Base-by-base conservation (phyloP, 2,329 filamentous ascomycete species). In the Verticillium albo-atrum region DNA sequence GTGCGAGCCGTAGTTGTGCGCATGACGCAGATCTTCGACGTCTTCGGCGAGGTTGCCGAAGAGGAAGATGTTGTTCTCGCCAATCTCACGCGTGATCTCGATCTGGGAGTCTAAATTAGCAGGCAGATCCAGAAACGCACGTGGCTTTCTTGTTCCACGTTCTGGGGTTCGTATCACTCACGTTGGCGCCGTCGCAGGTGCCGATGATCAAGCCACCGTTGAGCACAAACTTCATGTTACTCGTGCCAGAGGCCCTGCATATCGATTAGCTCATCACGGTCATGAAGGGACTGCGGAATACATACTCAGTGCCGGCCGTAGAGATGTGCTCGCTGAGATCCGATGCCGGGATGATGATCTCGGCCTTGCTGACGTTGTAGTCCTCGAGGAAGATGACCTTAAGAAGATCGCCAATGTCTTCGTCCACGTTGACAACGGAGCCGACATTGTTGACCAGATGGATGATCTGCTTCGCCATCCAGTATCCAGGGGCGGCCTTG, bases 401-500 rank as follows among this genome's bases (percentile, higher is more conserved):
- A 71, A 99, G 84, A 30, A 96, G 82, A 70, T 98, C 94, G 32
- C 94, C 94, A 70, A 98, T 88, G 34, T 98, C 95, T 51, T 86
- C 81, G 69, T 99, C 95, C 47, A 91, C 90, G 80, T 99, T 99
- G 67, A 99, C 89, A 3, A 98, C 90, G 17, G 86, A 79, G 4
- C 92, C 92, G 27, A 98, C 95, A 62, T 88, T 89, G 79, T 97
- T 98, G 80, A 99, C 88, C 60, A 99, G 84, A 72, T 98, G 94
- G 68, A 99, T 99, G 66, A 97, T 92, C 47, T 95, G 96, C 85
- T 99, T 99, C 37, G 95, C 95, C 95, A 98, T 99, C 95, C 95
- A 99, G 81, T 99, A 99, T 17, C 95, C 95, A 0, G 95, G 95
- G 2, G 95, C 95, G 27, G 95, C 95, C 79, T 99, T 99, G 68